Percentiles rank a stretch among this genome's conserved stretches.
phyloP scores from a whole-genome alignment of 345 rosid species.

The Eucalyptus erythrocorys region DNA sequence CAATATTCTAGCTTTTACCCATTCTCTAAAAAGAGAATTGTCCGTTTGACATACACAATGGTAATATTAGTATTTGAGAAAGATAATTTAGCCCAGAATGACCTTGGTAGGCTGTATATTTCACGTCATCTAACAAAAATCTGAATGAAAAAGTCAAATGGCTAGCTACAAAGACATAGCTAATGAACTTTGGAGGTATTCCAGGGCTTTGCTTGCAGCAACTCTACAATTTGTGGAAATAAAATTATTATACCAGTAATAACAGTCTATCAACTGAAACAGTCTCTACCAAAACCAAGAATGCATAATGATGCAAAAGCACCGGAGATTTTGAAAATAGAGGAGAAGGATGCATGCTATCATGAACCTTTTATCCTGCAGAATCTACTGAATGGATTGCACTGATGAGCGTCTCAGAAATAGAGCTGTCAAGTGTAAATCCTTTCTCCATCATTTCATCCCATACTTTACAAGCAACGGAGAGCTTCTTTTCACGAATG shows the following conservation, averaged over 20 bases:
- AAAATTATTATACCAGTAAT: not conserved
- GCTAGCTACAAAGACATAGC: not conserved
- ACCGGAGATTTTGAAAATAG: not conserved
- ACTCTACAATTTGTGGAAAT: not conserved
- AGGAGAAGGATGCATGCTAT: not conserved
- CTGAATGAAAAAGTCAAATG: not conserved
- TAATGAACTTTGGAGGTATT: not conserved
- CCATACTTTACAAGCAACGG: conserved; percentile 72
- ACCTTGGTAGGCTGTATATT: not conserved
- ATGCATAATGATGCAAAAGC: not conserved
- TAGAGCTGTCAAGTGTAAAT: conserved; percentile 70
- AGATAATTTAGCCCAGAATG: not conserved
- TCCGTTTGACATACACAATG: not conserved
- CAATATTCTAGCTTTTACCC: not conserved
- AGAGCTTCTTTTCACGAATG: conserved; percentile 40
- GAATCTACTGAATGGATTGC: conserved; percentile 24
- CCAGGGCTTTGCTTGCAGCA: not conserved
- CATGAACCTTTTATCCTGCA: conserved; percentile 13
- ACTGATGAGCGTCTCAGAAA: conserved; percentile 54
- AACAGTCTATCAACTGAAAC: not conserved
- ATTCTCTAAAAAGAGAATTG: not conserved
- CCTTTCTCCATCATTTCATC: conserved; percentile 99
- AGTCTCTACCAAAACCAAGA: not conserved
- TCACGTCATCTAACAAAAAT: not conserved
- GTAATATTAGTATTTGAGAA: not conserved